Evolutionary conservation across 1,284 basidiomycete genomes (phyloP), one percentile per base, ranked within the genome.

Genomic region (Trametes sp.): DNA sequence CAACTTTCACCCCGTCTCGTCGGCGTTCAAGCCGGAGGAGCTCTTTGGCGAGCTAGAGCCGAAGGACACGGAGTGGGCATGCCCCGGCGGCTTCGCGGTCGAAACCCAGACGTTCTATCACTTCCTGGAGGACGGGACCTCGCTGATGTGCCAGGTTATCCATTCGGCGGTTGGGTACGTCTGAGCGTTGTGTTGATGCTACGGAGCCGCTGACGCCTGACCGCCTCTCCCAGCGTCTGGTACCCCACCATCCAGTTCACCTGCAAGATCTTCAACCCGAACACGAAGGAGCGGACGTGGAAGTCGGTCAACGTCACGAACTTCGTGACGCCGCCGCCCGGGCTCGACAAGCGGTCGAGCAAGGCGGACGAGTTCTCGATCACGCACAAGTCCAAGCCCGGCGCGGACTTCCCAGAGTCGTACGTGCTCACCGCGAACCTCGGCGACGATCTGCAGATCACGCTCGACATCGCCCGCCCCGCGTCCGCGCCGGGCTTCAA

Each of bases 221-320:
- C 41, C 65, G 38, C 23, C 21, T 23, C 33, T 19, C 23, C 13
- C 44, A 95, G 94, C 7, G 76, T 96, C 54, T 96, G 94, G 94
- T 95, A 93, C 73, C 96, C 97, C 7, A 95, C 93, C 42, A 90
- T 98, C 70, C 98, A 99, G 77, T 96, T 98, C 78, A 95, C 91
- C 3, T 97, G 92, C 88, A 97, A 96, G 79, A 81, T 94, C 65
- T 92, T 87, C 81, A 89, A 98, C 74, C 92, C 96, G 11, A 82
- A 82, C 64, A 95, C 92, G 13, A 87, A 89, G 64, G 84, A 92
- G 73, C 84, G 80, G 59, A 83, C 83, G 58, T 99, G 97, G 97
- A 95, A 93, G 77, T 96, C 94, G 41, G 76, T 95, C 76, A 96
- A 96, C 68, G 93, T 95, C 41, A 83, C 85, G 72, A 93, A 95